Conservation (phyloP, 306 rosid species). For the Vigna radiata region DNA sequence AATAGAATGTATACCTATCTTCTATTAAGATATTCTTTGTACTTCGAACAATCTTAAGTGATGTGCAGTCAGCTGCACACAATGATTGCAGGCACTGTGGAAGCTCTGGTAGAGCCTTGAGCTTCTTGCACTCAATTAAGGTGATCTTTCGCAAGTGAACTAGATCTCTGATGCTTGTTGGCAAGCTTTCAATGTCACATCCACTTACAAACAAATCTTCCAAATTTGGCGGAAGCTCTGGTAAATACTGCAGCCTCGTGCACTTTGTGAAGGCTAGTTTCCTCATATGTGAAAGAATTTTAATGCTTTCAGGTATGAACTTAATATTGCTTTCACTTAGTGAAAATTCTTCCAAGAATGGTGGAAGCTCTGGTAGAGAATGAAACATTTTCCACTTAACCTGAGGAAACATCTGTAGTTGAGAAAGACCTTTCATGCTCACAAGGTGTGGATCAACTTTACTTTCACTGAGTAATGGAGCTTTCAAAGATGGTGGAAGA, state of each 20-base stretch:
- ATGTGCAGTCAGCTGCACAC: conserved; percentile 33
- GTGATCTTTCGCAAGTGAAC: conserved; percentile 22
- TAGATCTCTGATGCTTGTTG: conserved; percentile 24
- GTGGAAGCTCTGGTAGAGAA: conserved; percentile 35
- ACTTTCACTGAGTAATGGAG: conserved; percentile 21
- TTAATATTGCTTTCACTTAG: conserved; percentile 37
- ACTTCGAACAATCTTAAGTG: conserved; percentile 38
- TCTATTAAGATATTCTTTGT: conserved; percentile 31
- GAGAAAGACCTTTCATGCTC: conserved; percentile 36
- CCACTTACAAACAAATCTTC: conserved; percentile 28
- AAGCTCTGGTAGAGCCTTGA: conserved; percentile 22
- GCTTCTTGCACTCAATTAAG: conserved; percentile 32
- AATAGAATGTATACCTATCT: conserved; percentile 31
- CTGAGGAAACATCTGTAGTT: conserved; percentile 24
- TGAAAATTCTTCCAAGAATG: conserved; percentile 42
- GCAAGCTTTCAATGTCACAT: conserved; percentile 37
- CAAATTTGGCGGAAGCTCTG: conserved; percentile 37
- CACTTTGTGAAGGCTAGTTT: conserved; percentile 38
- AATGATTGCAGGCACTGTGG: conserved; percentile 35
- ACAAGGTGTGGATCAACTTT: conserved; percentile 5
- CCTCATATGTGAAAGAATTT: conserved; percentile 26
- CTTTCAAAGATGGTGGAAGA: conserved; percentile 19
- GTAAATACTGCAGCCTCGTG: conserved; percentile 28
- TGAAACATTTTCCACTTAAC: conserved; percentile 25
- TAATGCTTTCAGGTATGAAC: conserved; percentile 36